Evolutionary conservation across 2,329 filamentous ascomycete species (phyloP).

Genomic region (Sporothrix brasiliensis): DNA sequence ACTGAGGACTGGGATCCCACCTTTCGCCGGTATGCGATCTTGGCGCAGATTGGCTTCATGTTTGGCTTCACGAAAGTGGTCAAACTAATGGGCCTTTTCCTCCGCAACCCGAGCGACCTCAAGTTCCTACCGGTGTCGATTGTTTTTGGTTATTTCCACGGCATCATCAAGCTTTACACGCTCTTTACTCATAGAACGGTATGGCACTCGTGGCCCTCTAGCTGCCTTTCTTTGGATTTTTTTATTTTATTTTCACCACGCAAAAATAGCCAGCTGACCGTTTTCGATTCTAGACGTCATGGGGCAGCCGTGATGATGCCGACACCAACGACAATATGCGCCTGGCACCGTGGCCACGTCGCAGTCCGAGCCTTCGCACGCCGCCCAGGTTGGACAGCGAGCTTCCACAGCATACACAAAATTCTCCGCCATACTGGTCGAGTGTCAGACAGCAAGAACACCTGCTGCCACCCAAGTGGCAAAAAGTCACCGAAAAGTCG

Average conservation of each 20-base stretch:
- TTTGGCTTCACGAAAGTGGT: slow-evolving; percentile 83
- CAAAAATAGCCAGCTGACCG: slow-evolving; percentile 20
- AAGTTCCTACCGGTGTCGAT: slow-evolving; percentile 82
- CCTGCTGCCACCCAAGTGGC: slow-evolving; percentile 14
- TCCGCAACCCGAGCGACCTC: slow-evolving; percentile 79
- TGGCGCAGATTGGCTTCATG: slow-evolving; percentile 71
- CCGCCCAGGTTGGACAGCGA: slow-evolving; percentile 41
- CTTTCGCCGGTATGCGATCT: slow-evolving; percentile 59
- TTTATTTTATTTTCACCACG: background rate
- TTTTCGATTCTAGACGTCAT: slow-evolving; percentile 70
- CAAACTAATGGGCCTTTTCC: slow-evolving; percentile 85
- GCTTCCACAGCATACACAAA: slow-evolving; percentile 29
- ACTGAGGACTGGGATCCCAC: slow-evolving; percentile 62
- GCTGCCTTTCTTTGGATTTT: background rate
- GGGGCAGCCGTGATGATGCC: slow-evolving; percentile 91
- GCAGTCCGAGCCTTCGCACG: slow-evolving; percentile 44
- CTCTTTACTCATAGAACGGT: slow-evolving; percentile 81
- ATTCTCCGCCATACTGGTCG: slow-evolving; percentile 7
- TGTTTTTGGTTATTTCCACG: slow-evolving; percentile 89
- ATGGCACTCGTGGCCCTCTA: background rate
- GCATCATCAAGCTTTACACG: slow-evolving; percentile 88
- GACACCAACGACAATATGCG: slow-evolving; percentile 69
- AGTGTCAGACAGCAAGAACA: background rate
- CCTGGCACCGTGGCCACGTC: slow-evolving; percentile 32
- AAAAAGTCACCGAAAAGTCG: slow-evolving; percentile 32